Evolutionary conservation across 1,284 basidiomycete genomes (phyloP).

Genomic region (Paramarasmius palmivorus): DNA sequence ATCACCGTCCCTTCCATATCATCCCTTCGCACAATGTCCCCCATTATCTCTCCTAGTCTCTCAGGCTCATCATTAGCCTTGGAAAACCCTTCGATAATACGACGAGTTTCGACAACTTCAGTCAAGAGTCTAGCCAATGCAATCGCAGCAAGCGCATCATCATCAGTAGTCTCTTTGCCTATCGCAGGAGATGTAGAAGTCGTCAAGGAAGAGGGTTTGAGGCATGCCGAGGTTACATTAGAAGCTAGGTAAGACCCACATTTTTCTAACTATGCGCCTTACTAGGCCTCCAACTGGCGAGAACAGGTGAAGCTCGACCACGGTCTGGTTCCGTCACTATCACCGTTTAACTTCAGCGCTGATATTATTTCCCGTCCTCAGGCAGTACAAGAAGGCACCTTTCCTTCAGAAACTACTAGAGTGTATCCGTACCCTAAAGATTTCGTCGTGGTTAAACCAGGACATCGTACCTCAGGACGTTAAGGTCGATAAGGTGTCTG

Average conservation of each 20-base stretch:
- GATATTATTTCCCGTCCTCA: constrained; percentile 30
- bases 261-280: background rate
- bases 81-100: constrained; percentile 14
- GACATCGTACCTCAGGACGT: constrained; percentile 52
- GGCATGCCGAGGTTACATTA: constrained; percentile 59
- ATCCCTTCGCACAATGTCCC: constrained; percentile 19
- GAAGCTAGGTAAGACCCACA: constrained; percentile 69
- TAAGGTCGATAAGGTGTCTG: constrained; percentile 80
- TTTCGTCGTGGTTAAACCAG: constrained; percentile 57
- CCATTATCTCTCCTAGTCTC: constrained; percentile 17
- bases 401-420: constrained; percentile 65
- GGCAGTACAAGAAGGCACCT: constrained; percentile 62
- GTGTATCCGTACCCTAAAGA: constrained; percentile 51
- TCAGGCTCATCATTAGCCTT: constrained; percentile 8
- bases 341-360: constrained; percentile 19
- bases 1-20: constrained; percentile 19
- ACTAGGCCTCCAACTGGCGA: constrained; percentile 7
- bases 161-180: constrained; percentile 42
- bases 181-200: constrained; percentile 43
- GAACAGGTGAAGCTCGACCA: constrained; percentile 25
- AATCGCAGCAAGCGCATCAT: constrained; percentile 31
- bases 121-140: constrained; percentile 33
- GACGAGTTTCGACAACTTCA: constrained; percentile 31
- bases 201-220: constrained; percentile 61
- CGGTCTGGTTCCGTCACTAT: constrained; percentile 34